These are phyloP conservation scores for Rhizophagus prolifer DNA, from an alignment of 192 early-diverging fungal species.

Conservation along the genomic window DNA sequence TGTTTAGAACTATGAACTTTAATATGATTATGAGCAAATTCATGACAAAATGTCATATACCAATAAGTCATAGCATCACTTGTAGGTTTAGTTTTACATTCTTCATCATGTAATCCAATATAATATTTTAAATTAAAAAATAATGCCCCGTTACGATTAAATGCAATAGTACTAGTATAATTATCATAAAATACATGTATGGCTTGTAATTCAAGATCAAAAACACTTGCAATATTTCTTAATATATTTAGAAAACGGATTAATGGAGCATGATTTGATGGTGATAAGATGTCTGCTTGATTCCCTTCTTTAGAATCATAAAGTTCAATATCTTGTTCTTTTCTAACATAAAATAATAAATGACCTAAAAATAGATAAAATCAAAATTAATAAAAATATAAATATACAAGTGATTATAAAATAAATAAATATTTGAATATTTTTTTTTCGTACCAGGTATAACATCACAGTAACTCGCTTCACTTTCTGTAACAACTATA, in stretches of 20 bases:
- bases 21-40: constrained; percentile 78
- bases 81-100: constrained; percentile 11
- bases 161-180: constrained; percentile 70
- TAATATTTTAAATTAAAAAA: constrained; percentile 88
- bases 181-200: constrained; percentile 81
- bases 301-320: constrained; percentile 40
- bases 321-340: constrained; percentile 35
- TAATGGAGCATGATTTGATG: constrained; percentile 24
- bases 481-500: constrained; percentile 31
- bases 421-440: constrained; percentile 12
- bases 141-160: constrained; percentile 70
- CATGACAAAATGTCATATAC: constrained; percentile 84
- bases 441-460: constrained; percentile 42
- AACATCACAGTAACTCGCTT: constrained; percentile 51
- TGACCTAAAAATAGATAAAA: constrained; percentile 26
- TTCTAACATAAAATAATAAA: constrained; percentile 46
- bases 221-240: constrained; percentile 54
- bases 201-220: constrained; percentile 50
- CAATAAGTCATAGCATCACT: constrained; percentile 65
- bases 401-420: not conserved
- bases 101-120: constrained; percentile 60
- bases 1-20: constrained; percentile 62
- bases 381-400: not conserved
- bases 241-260: constrained; percentile 44
- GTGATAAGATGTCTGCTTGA: constrained; percentile 40